These are phyloP conservation scores for Fusarium agapanthi DNA, from an alignment of 2,329 filamentous ascomycete species.

Conservation along the genomic window DNA sequence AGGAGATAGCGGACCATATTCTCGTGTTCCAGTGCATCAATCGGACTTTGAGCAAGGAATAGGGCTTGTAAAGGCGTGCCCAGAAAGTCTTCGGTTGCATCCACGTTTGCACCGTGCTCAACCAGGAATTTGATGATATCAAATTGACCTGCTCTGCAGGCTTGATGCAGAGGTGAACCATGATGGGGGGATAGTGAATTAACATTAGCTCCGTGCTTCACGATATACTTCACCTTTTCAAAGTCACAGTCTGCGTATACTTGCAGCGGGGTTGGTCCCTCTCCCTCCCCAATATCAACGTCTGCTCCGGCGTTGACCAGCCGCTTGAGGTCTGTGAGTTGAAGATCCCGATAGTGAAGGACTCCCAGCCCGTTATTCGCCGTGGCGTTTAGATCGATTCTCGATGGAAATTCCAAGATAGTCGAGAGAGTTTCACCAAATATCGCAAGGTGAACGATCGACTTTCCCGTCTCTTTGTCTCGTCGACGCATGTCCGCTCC, in stretches of 20 bases:
- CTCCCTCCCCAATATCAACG: background rate
- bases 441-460: background rate
- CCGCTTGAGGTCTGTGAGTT: rapidly evolving
- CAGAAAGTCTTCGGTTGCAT: background rate
- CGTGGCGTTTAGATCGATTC: background rate
- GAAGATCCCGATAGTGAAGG: background rate
- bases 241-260: background rate
- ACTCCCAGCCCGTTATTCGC: rapidly evolving
- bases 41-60: rapidly evolving
- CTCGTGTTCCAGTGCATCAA: background rate
- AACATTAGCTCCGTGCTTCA: background rate
- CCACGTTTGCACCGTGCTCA: background rate
- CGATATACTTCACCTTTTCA: background rate
- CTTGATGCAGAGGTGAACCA: background rate
- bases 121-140: background rate
- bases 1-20: background rate
- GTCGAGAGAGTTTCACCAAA: background rate
- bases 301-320: background rate
- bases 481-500: background rate
- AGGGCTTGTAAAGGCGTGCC: background rate
- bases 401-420: background rate
- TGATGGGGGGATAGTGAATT: background rate
- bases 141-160: background rate
- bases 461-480: background rate
- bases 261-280: background rate